Evolutionary conservation across 2,329 filamentous ascomycete species (phyloP).

Genomic region (Hyphodiscus sp.): DNA sequence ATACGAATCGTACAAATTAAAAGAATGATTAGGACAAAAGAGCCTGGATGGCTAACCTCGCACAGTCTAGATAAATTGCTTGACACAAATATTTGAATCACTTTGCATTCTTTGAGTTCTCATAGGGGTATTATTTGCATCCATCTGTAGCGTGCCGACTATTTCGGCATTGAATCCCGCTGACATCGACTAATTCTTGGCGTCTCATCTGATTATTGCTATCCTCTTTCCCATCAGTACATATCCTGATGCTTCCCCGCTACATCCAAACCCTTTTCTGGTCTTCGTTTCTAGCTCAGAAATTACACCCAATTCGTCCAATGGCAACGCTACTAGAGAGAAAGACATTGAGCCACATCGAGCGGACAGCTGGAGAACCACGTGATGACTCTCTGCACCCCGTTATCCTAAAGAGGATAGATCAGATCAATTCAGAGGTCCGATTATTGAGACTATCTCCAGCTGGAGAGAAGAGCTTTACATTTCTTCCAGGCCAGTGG

Average conservation of each 20-base stretch:
- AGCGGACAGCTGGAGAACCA: constrained; percentile 68
- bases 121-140: too few species aligned
- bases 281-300: background rate
- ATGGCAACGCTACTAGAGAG: background rate
- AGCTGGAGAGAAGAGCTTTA: constrained; percentile 37
- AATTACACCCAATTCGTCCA: background rate
- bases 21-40: too few species aligned
- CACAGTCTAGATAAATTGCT: too few species aligned
- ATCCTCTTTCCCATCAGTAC: background rate
- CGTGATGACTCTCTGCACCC: constrained; percentile 58
- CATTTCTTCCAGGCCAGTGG: constrained; percentile 84
- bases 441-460: constrained; percentile 62
- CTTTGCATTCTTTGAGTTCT: too few species aligned
- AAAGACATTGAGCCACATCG: constrained; percentile 49
- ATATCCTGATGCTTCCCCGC: background rate
- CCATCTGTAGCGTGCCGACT: too few species aligned
- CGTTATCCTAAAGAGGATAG: constrained; percentile 55
- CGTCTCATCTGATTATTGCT: background rate
- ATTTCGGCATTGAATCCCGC: too few species aligned
- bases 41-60: too few species aligned
- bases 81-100: too few species aligned
- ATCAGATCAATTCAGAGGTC: constrained; percentile 59
- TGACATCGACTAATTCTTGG: background rate
- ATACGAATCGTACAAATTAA: too few species aligned
- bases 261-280: background rate